A percentile compares a stretch with the other conserved stretches of the same genome.
Conservation (phyloP, 768 basidiomycete species). For the Fistulinella prunicolor region DNA sequence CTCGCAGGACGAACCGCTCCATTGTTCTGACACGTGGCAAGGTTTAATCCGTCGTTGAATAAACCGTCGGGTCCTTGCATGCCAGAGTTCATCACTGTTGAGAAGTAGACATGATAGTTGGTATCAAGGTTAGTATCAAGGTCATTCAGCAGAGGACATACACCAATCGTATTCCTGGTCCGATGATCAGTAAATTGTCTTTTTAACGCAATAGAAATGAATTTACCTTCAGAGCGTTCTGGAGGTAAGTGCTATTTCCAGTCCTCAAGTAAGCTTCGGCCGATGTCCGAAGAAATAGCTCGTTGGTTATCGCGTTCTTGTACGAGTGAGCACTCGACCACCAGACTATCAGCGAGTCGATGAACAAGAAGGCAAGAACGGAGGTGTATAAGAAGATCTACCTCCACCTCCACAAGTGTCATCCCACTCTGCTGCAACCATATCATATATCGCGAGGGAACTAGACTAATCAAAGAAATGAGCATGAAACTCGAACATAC, state of each 20-base stretch:
- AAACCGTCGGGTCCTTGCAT: conserved; percentile 29
- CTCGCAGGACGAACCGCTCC: conserved; percentile 10
- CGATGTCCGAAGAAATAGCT: conserved; percentile 51
- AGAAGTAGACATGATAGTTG: not conserved
- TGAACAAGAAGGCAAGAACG: not conserved
- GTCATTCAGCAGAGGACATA: conserved; percentile 11
- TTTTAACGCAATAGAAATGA: not conserved
- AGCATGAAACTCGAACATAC: conserved; percentile 27
- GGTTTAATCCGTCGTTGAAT: conserved; percentile 30
- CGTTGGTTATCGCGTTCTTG: conserved; percentile 63
- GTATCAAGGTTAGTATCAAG: not conserved
- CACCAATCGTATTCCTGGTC: conserved; percentile 29
- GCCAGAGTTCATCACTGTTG: conserved; percentile 26
- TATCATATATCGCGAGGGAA: conserved; percentile 48
- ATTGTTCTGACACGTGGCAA: conserved; percentile 29
- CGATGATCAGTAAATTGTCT: not conserved
- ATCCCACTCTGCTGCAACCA: conserved; percentile 52
- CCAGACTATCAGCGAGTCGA: conserved; percentile 39
- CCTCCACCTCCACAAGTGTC: conserved; percentile 51
- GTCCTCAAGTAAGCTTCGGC: conserved; percentile 44
- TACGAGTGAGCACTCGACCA: conserved; percentile 54
- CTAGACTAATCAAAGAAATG: conserved; percentile 36
- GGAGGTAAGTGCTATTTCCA: conserved; percentile 39
- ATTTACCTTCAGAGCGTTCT: conserved; percentile 46
- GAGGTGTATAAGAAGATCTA: conserved; percentile 7